These are phyloP conservation scores for Camellia oleifera DNA, from an alignment of 179 eudicot species.

Conservation along the genomic window DNA sequence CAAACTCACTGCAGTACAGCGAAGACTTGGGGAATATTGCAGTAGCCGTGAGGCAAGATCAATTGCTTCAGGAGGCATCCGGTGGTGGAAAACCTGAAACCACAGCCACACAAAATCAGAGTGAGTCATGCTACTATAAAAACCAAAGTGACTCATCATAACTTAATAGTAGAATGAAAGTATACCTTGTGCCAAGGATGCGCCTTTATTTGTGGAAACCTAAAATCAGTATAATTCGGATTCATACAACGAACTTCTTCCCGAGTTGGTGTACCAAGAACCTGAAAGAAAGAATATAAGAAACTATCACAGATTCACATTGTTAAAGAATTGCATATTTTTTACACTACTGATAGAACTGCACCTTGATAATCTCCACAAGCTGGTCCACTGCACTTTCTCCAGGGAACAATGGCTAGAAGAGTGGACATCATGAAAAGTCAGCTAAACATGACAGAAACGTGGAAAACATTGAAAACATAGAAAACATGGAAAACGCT, in stretches of 20 bases:
- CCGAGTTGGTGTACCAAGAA: slow-evolving; percentile 86
- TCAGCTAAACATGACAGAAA: slow-evolving; percentile 8
- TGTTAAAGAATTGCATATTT: neutral
- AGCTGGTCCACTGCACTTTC: slow-evolving; percentile 87
- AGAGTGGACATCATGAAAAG: slow-evolving; percentile 18
- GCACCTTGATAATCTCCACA: slow-evolving; percentile 83
- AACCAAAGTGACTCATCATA: neutral
- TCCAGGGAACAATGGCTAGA: slow-evolving; percentile 81
- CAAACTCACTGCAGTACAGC: slow-evolving; percentile 70
- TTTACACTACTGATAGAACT: neutral
- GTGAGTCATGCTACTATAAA: neutral
- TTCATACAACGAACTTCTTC: slow-evolving; percentile 91
- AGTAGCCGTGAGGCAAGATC: slow-evolving; percentile 76
- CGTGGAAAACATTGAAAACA: neutral
- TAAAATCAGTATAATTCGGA: slow-evolving; percentile 73
- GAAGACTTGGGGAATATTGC: slow-evolving; percentile 81
- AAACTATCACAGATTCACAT: neutral
- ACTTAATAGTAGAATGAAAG: neutral
- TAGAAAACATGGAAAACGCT: neutral
- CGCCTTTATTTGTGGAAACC: slow-evolving; percentile 82
- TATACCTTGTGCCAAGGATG: slow-evolving; percentile 89
- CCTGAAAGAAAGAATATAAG: slow-evolving; percentile 40
- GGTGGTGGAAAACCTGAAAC: slow-evolving; percentile 67
- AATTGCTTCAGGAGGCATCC: slow-evolving; percentile 85
- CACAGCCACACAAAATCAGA: neutral